A percentile compares a stretch with the other conserved stretches of the same genome.
Conservation (phyloP, 2,329 filamentous ascomycete genomes). For the Penicillium sp. region DNA sequence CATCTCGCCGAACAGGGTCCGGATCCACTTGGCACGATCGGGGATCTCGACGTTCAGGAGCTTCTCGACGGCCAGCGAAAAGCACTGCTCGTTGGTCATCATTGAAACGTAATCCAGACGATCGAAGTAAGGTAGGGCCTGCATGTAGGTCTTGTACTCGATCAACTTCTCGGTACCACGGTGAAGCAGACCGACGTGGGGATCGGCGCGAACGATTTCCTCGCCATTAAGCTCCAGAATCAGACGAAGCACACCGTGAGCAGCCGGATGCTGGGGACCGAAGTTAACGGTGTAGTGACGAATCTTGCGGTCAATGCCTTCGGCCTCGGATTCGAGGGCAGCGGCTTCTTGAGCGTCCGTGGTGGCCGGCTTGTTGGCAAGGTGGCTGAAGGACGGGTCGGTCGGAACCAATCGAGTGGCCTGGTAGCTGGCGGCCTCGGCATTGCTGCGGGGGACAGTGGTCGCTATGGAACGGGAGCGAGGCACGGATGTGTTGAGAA, state of each 20-base stretch:
- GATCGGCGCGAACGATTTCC: constrained; percentile 93
- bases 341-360: constrained; percentile 41
- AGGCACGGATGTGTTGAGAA: constrained; percentile 41
- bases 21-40: constrained; percentile 92
- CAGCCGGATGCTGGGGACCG: constrained; percentile 95
- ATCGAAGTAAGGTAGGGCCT: constrained; percentile 98
- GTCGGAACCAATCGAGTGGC: constrained; percentile 58
- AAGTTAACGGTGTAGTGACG: constrained; percentile 99
- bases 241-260: constrained; percentile 94
- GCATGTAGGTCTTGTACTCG: constrained; percentile 99
- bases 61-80: constrained; percentile 93
- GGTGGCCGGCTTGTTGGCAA: constrained; percentile 42
- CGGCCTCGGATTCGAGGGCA: constrained; percentile 47
- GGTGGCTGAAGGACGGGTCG: constrained; percentile 54
- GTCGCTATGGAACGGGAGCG: constrained; percentile 57
- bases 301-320: constrained; percentile 69
- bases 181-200: constrained; percentile 93
- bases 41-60: constrained; percentile 95
- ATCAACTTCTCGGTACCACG: constrained; percentile 99
- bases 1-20: constrained; percentile 92
- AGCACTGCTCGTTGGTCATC: constrained; percentile 99
- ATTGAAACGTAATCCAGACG: constrained; percentile 98
- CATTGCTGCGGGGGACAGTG: constrained; percentile 54
- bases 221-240: constrained; percentile 98
- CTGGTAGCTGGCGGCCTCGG: constrained; percentile 49